Base-by-base conservation (phyloP, 129 eudicot genomes). In the Escallonia rubra region DNA sequence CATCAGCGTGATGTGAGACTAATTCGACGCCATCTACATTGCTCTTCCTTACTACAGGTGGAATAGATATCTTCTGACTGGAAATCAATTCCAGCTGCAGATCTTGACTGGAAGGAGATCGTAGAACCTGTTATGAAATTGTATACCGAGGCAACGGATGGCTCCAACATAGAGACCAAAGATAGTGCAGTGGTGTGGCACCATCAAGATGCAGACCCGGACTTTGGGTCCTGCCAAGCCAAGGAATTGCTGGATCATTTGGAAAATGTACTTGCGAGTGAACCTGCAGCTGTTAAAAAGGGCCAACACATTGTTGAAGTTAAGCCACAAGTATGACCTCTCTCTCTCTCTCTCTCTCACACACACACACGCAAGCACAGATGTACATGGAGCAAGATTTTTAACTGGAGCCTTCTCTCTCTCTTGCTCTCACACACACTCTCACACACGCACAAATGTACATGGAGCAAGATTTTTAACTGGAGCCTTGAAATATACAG, bases 131-230 rank as follows among this genome's bases (percentile, higher is more conserved):
- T 89, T 41, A 89, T 89, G 96, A 81, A 75, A 74, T 69, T 67
- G 3, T 89, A 89, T 44, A 78, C 79, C 15, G 96, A 89, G 75
- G 82, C 96, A 71, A 89, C 96, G 2, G 96, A 89, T 66, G 96
- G 96, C 41, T 89, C 96, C 43, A 67, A 64, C 54, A 76, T 89
- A 40, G 96, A 89, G 74, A 12, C 40, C 63, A 89, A 89, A 81
- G 90, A 85, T 58, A 89, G 85, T 66, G 96, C 85, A 15, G 45
- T 89, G 50, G 96, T 89, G 69, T 89, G 96, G 96, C 96, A 89
- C 64, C 87, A 85, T 79, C 89, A 85, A 57, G 90, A 85, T 67
- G 92, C 96, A 15, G 96, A 85, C 64, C 85, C 89, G 3, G 92
- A 89, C 65, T 89, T 89, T 16, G 96, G 92, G 44, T 83, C 96